phyloP scores from a whole-genome alignment of 2,329 filamentous ascomycete species.

The Grosmannia serpens region DNA sequence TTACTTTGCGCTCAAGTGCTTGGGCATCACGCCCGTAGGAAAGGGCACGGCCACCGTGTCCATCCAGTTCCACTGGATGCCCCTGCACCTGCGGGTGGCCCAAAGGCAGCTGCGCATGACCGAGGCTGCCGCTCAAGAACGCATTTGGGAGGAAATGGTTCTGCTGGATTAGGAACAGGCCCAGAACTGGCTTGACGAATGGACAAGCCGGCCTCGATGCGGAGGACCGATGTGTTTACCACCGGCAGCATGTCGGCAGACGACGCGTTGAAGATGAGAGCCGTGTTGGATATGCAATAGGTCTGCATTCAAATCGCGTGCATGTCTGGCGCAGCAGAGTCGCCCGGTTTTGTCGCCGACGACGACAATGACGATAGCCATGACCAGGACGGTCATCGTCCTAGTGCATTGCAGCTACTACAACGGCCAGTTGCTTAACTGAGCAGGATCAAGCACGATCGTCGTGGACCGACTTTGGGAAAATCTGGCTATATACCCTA shows the following conservation, averaged over 20 bases:
- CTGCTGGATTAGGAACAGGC: not conserved
- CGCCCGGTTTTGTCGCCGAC: not conserved
- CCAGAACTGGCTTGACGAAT: not conserved
- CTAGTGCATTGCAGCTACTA: no score
- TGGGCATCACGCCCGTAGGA: not conserved
- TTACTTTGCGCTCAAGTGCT: not conserved
- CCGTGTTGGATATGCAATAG: not conserved
- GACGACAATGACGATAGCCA: no score
- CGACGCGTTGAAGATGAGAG: not conserved
- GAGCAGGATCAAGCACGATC: no score
- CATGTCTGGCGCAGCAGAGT: not conserved
- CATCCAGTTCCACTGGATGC: constrained; percentile 2
- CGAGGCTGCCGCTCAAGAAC: not conserved
- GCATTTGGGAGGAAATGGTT: not conserved
- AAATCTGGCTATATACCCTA: no score
- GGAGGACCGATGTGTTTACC: not conserved
- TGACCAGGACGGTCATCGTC: no score
- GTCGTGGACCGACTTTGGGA: no score
- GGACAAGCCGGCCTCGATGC: not conserved
- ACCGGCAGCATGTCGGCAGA: not conserved
- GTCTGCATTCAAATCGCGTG: not conserved
- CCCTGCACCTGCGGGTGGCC: not conserved
- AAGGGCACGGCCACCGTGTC: not conserved
- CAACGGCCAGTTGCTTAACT: no score
- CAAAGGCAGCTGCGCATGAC: not conserved